Percentiles rank a stretch among this genome's conserved stretches.
Evolutionary conservation across 2,329 filamentous ascomycete species (phyloP).

Genomic region (Boeremia exigua): DNA sequence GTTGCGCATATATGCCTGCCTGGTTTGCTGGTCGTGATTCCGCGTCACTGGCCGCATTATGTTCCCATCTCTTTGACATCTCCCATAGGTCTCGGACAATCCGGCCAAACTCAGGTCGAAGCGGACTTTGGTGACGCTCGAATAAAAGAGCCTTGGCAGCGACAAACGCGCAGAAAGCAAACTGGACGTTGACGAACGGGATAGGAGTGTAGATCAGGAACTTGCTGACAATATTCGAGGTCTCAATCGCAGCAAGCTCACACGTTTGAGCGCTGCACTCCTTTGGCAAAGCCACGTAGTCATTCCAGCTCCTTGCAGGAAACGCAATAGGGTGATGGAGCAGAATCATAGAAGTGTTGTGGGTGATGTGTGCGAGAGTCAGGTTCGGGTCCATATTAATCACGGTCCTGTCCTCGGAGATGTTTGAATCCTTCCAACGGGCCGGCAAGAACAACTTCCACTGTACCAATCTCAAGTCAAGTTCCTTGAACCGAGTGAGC

Average conservation of each 20-base stretch:
- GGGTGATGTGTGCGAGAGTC: constrained; percentile 43
- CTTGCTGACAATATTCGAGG: constrained; percentile 43
- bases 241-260: constrained; percentile 40
- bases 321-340: constrained; percentile 43
- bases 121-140: constrained; percentile 23
- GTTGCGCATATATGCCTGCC: constrained; percentile 34
- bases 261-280: constrained; percentile 45
- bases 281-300: constrained; percentile 40
- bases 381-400: constrained; percentile 46
- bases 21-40: constrained; percentile 22
- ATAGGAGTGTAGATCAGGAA: constrained; percentile 38
- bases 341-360: constrained; percentile 46
- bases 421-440: constrained; percentile 44
- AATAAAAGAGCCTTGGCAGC: constrained; percentile 43
- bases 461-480: constrained; percentile 42
- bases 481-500: constrained; percentile 44
- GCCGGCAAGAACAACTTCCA: constrained; percentile 45
- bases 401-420: constrained; percentile 34
- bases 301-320: constrained; percentile 39
- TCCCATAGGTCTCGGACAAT: constrained; percentile 35
- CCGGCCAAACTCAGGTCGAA: constrained; percentile 34
- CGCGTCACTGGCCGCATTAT: background rate
- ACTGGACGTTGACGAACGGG: constrained; percentile 44
- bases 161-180: constrained; percentile 42
- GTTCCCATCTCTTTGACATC: constrained; percentile 37